Evolutionary conservation across 2,329 filamentous ascomycete species (phyloP).

Genomic region (Cytospora piceae): DNA sequence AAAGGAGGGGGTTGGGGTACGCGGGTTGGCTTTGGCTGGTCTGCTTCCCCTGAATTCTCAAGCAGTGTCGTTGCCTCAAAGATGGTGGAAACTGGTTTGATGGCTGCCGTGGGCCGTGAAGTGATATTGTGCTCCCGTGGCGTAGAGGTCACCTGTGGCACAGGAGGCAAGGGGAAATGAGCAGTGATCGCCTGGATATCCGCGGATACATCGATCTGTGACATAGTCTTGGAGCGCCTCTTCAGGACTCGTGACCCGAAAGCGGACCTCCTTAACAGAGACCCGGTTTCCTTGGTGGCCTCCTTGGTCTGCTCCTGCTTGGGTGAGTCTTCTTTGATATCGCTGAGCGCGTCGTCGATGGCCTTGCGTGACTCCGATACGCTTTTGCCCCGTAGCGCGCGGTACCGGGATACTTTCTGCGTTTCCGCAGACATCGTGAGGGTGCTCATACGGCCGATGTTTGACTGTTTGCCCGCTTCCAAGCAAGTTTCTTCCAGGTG

Average conservation of each 20-base stretch:
- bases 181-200: conserved; percentile 4
- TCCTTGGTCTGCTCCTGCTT: not conserved
- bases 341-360: conserved; percentile 31
- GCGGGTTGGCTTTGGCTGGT: conserved; percentile 10
- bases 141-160: conserved; percentile 25
- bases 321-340: conserved; percentile 15
- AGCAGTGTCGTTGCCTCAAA: not conserved
- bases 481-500: conserved; percentile 1
- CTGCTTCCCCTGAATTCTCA: conserved; percentile 2
- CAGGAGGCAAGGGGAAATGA: conserved; percentile 17
- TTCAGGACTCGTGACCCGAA: conserved; percentile 22
- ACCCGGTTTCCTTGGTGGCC: not conserved
- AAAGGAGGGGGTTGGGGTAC: conserved; percentile 15
- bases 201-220: conserved; percentile 1
- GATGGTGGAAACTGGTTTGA: not conserved
- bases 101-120: conserved; percentile 17
- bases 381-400: conserved; percentile 40
- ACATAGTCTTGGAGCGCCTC: conserved; percentile 30
- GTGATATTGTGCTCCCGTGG: conserved; percentile 18
- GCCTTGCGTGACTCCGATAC: conserved; percentile 35
- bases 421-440: conserved; percentile 29
- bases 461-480: conserved; percentile 1
- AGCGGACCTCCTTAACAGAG: conserved; percentile 16
- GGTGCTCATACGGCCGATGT: not conserved
- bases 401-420: conserved; percentile 41